Evolutionary conservation across 1,139 yeast species (phyloP), one percentile per base, ranked within the genome.

Genomic region (Zygoascus hellenicus): DNA sequence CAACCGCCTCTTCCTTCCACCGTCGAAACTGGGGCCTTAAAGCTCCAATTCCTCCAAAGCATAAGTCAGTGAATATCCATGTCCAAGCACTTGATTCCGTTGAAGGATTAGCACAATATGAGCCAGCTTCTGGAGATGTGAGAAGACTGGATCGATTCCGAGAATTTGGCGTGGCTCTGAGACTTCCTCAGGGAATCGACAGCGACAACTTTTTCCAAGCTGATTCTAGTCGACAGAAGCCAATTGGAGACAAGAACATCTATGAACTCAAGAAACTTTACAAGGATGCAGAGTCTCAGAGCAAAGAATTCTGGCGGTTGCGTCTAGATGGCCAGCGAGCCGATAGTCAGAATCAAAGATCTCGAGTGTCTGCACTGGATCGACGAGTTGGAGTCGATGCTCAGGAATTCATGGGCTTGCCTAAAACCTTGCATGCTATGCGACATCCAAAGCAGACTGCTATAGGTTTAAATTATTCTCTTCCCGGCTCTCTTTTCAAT

Each of bases 401-500:
- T 5, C 43, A 41, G 22, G 43, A 41, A 19, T 41, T 41, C 38
- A 33, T 41, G 38, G 43, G 43, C 9, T 26, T 41, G 31, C 43
- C 43, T 9, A 41, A 41, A 28, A 17, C 32, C 9, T 19, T 16
- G 15, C 43, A 36, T 13, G 38, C 28, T 10, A 31, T 31, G 9
- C 22, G 46, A 9, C 37, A 38, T 26, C 10, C 29, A 14, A 28
- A 49, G 14, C 52, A 52, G 37, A 47, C 57, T 11, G 58, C 57
- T 13, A 54, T 59, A 28, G 65, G 65, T 26, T 54, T 60, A 29
- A 62, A 63, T 46, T 88, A 87, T 60, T 75, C 74, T 43, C 75
- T 83, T 55, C 77, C 76, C 54, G 96, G 96, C 6, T 76, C 89
- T 62, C 70, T 87, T 43, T 63, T 73, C 53, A 85, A 83, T 65